Evolutionary conservation across 2,329 filamentous ascomycete species (phyloP), one percentile per base, ranked within the genome.

Genomic region (Cryphonectria nitschkei): DNA sequence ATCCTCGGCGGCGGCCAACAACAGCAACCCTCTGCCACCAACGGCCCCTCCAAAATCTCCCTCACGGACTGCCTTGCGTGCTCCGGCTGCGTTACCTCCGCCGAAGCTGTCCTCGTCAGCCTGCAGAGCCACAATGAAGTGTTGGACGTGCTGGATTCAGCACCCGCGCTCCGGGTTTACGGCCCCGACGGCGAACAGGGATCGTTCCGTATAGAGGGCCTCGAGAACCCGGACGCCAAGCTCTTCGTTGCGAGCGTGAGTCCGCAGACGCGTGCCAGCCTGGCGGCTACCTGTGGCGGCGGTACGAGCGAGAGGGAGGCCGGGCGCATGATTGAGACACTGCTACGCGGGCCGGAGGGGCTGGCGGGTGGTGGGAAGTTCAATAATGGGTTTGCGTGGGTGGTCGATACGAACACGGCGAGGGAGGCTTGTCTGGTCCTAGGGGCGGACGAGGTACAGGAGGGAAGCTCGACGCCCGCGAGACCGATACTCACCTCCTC

Each of bases 51-150:
- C 8, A 90, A 97, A 79, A 98, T 99, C 76, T 98, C 95, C 65
- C 88, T 99, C 73, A 98, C 96, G 8, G 96, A 99, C 82, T 99
- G 96, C 78, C 91, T 99, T 66, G 96, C 96, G 67, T 99, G 96
- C 81, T 98, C 96, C 13, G 96, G 96, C 68, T 99, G 96, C 80
- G 96, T 99, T 67, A 99, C 96, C 29, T 97, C 95, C 7, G 96
- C 96, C 63, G 96, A 99, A 83, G 96, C 96, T 22, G 93, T 99
- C n/a, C 89, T 99, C 58, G 94, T 99, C 67, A 96, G 93, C 71
- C 83, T 99, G 68, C 96, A 99, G 82, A 97, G 93, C 75, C 96
- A 99, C 81, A 89, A 90, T 52, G 96, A 99, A 81, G 95, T 99
- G 9, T 85, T 99, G 65, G 89, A 88, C 72, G 92, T 93, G 6